phyloP scores from a whole-genome alignment of 441 rosid species.

The Gossypium schwendimanii region DNA sequence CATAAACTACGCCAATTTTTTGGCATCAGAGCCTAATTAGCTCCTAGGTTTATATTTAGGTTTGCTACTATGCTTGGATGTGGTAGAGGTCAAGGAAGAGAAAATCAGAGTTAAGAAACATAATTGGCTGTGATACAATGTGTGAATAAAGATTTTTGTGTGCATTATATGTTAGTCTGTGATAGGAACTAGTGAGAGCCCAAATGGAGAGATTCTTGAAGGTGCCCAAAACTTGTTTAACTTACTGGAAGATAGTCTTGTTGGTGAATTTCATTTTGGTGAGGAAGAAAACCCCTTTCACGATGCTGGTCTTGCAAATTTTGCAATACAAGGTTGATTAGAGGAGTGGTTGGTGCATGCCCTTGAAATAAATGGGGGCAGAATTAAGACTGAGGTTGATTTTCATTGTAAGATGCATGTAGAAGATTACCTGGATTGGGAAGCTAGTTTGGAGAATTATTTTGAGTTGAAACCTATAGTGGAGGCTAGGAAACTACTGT shows the following conservation, averaged over 20 bases:
- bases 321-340: no score
- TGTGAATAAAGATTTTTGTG: no score
- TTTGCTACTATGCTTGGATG: not conserved
- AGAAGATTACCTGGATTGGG: not conserved
- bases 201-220: not conserved
- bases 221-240: no score
- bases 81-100: not conserved
- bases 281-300: no score
- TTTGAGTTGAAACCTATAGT: not conserved
- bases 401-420: not conserved
- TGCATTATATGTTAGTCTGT: not conserved
- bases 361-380: no score
- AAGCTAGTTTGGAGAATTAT: not conserved
- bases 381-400: no score
- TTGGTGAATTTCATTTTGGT: no score
- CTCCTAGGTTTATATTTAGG: not conserved
- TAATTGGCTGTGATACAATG: not conserved
- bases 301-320: no score
- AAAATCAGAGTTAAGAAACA: not conserved
- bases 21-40: not conserved
- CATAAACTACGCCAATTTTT: not conserved
- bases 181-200: not conserved
- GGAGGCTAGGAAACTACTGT: not conserved
- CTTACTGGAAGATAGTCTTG: no score
- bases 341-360: no score